A percentile compares a stretch with the other conserved stretches of the same genome.
These are phyloP conservation scores for Colletotrichum plurivorum DNA, from an alignment of 2,329 filamentous ascomycete species.

Conservation along the genomic window DNA sequence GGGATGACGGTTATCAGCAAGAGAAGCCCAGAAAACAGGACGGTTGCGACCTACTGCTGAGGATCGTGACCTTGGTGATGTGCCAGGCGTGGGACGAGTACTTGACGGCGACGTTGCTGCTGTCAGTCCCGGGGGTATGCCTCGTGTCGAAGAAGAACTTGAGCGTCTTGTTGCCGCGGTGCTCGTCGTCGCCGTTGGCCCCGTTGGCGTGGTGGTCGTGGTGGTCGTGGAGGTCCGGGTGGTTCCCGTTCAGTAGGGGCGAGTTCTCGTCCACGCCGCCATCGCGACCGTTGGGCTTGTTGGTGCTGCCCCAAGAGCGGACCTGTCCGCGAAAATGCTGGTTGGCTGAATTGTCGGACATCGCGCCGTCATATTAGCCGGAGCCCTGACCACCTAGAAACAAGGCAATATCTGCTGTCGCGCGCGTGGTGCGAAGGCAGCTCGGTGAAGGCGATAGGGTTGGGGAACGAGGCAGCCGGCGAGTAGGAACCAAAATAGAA, in stretches of 20 bases:
- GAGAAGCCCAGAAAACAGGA: too few relatives aligned
- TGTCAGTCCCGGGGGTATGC: constrained; percentile 67
- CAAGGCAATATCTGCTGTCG: constrained; percentile 23
- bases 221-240: constrained; percentile 39
- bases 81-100: constrained; percentile 67
- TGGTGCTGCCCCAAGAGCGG: constrained; percentile 43
- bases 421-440: constrained; percentile 11
- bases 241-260: constrained; percentile 58
- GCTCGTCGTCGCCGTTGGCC: constrained; percentile 38
- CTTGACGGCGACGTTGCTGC: constrained; percentile 60
- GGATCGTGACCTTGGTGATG: constrained; percentile 68
- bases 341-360: constrained; percentile 47
- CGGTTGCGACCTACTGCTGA: constrained; percentile 66
- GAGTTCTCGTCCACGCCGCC: constrained; percentile 53
- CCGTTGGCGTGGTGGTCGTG: constrained; percentile 38
- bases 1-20: neutral
- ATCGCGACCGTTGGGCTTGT: constrained; percentile 42
- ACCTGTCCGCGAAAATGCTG: constrained; percentile 47
- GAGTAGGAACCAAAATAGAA: constrained; percentile 28
- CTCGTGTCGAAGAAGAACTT: constrained; percentile 65
- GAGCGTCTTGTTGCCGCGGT: constrained; percentile 45
- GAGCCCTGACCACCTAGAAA: constrained; percentile 20
- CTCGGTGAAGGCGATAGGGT: neutral
- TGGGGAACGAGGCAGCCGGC: constrained; percentile 11
- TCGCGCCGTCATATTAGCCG: constrained; percentile 51